Conservation (phyloP, 495 filamentous ascomycete species). For the Sordaria brevicollis region DNA sequence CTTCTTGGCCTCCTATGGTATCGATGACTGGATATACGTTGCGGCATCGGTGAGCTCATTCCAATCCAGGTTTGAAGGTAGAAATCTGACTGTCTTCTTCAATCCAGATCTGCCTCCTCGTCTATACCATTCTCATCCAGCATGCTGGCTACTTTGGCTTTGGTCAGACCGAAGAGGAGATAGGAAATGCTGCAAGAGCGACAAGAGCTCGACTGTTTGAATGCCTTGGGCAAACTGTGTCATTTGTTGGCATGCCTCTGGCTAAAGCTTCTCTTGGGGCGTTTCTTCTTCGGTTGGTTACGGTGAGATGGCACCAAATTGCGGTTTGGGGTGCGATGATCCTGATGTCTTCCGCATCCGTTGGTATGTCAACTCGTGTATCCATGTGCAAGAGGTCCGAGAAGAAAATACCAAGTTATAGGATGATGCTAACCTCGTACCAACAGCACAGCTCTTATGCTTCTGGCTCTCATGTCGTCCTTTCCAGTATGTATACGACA, state of each 20-base stretch:
- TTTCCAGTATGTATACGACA: constrained; percentile 13
- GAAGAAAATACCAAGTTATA: background rate
- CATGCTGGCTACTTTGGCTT: constrained; percentile 13
- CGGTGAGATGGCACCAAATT: constrained; percentile 22
- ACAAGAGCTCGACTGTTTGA: constrained; percentile 1
- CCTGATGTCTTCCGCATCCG: constrained; percentile 6
- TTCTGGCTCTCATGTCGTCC: constrained; percentile 17
- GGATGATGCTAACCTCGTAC: background rate
- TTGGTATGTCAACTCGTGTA: constrained; percentile 6
- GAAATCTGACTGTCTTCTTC: background rate
- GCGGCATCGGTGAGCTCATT: constrained; percentile 2
- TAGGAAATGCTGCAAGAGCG: constrained; percentile 7
- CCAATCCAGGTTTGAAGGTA: background rate
- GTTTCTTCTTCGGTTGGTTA: constrained; percentile 21
- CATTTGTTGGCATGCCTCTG: constrained; percentile 18
- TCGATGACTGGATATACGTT: constrained; percentile 25
- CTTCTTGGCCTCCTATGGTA: constrained; percentile 19
- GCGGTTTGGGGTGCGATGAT: constrained; percentile 23
- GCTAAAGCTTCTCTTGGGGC: constrained; percentile 23
- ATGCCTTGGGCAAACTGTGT: constrained; percentile 8
- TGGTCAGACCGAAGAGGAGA: constrained; percentile 5
- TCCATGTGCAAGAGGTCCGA: background rate
- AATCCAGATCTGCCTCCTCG: constrained; percentile 11
- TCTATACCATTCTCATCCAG: constrained; percentile 18
- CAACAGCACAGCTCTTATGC: constrained; percentile 18